Evolutionary conservation across 306 rosid species (phyloP), one percentile per base, ranked within the genome.

Genomic region (Cucumis hystrix): DNA sequence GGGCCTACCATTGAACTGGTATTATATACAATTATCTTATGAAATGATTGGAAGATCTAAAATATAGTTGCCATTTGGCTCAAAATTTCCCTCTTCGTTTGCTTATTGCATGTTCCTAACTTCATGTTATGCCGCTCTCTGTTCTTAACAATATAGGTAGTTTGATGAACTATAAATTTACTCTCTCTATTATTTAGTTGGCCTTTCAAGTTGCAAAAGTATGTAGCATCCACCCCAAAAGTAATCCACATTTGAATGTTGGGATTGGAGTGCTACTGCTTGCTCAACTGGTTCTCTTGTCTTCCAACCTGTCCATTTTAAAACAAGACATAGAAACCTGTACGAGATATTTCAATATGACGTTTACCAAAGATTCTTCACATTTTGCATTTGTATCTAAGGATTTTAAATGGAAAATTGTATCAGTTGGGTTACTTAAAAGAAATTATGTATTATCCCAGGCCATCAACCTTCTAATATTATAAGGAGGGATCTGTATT

Each of bases 401-500:
- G 7, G 28, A 76, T 59, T 17, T 35, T 21, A 76, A 76, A 63
- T 23, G 60, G 39, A 41, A 62, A 62, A 62, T 45, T 62, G 47
- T 28, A 62, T 78, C 59, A 39, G 79, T 76, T 66, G 81, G 81
- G 77, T 74, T 67, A 28, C 74, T 30, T 59, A 64, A 82, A 80
- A 64, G 52, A 52, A 81, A 81, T 72, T 58, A 72, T 80, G 45
- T 76, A 79, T 83, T 75, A 71, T 86, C 82, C 75, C 75, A 58
- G 87, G 83, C 58, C 77, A 71, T 79, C 43, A 55, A 80, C 78
- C 83, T 83, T 65, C 67, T 86, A 84, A 83, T 82, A n/a, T 86
- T 82, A 82, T 84, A 85, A 85, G 92, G 86, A 79, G 86, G 85
- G 85, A 83, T 74, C 80, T 83, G 43, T 77, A 88, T 86, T 86